These are phyloP conservation scores for Candida piceae DNA, from an alignment of 805 yeast genomes.

Conservation along the genomic window DNA sequence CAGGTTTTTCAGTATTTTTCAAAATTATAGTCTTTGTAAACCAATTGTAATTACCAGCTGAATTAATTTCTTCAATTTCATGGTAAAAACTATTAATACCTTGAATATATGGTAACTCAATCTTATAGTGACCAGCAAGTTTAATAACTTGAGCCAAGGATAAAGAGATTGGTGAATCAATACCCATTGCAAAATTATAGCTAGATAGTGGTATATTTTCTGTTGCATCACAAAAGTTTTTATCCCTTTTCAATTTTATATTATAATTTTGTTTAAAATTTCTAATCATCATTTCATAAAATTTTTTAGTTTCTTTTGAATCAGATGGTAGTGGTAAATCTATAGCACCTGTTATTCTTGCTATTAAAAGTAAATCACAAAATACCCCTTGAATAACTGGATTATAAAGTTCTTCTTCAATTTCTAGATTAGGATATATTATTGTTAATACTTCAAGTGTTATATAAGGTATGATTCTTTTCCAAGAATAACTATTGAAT, in stretches of 20 bases:
- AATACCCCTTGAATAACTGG: constrained; percentile 18
- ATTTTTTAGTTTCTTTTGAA: constrained; percentile 3
- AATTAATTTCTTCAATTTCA: constrained; percentile 14
- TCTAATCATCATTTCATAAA: constrained; percentile 16
- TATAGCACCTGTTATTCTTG: constrained; percentile 19
- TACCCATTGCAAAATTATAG: constrained; percentile 18
- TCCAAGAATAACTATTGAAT: constrained; percentile 26
- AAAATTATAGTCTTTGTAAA: constrained; percentile 1
- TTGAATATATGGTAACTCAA: constrained; percentile 20
- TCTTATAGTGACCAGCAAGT: constrained; percentile 8
- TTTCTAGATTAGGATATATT: constrained; percentile 17
- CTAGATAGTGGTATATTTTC: constrained; percentile 12
- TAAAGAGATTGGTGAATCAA: constrained; percentile 13
- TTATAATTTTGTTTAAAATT: constrained; percentile 22
- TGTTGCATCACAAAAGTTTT: constrained; percentile 6
- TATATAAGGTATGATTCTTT: constrained; percentile 22
- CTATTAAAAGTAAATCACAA: constrained; percentile 19
- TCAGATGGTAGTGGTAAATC: constrained; percentile 25
- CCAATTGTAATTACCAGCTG: constrained; percentile 19
- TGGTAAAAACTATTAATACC: constrained; percentile 18
- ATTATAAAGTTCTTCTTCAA: constrained; percentile 3
- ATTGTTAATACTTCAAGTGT: constrained; percentile 19
- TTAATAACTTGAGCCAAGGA: constrained; percentile 17
- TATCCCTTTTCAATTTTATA: no score
- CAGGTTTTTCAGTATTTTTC: no score